Percentiles rank a stretch among this genome's conserved stretches.
Conservation (phyloP, 129 eudicot species). For the Rutidosis leptorrhynchoides region DNA sequence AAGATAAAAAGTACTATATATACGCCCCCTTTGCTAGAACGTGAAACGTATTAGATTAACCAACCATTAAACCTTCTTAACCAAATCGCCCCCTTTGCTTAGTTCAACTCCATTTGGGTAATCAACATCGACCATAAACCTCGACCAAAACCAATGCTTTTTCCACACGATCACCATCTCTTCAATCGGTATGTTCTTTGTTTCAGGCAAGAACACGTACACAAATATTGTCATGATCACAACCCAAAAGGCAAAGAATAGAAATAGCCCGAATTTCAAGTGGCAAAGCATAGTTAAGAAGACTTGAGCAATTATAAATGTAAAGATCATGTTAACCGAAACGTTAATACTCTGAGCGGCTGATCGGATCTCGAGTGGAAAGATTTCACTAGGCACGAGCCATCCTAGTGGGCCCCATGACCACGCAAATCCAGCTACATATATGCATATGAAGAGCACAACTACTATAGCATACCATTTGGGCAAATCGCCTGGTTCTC, state of each 20-base stretch:
- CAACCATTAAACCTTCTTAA: conserved; percentile 28
- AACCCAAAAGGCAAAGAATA: conserved; percentile 72
- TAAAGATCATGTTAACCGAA: conserved; percentile 91
- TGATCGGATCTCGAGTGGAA: conserved; percentile 82
- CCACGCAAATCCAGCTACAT: conserved; percentile 90
- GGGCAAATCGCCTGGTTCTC: conserved; percentile 52
- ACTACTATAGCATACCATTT: conserved; percentile 80
- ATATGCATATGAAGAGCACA: conserved; percentile 74
- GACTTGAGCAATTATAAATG: conserved; percentile 68
- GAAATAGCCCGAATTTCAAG: conserved; percentile 75
- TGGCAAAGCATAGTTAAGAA: conserved; percentile 82
- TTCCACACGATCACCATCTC: conserved; percentile 87
- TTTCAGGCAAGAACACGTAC: conserved; percentile 80
- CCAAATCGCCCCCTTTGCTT: conserved; percentile 41
- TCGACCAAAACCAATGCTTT: conserved; percentile 79
- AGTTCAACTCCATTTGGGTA: conserved; percentile 44
- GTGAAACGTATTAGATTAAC: neutral
- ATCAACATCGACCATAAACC: conserved; percentile 48
- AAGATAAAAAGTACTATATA: neutral
- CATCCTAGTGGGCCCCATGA: conserved; percentile 98
- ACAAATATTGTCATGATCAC: conserved; percentile 61
- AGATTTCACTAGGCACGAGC: conserved; percentile 88
- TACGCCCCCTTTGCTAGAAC: conserved; percentile 23
- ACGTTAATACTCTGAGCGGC: conserved; percentile 91
- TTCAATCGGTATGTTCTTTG: conserved; percentile 82